Evolutionary conservation across 768 basidiomycete species (phyloP).

Genomic region (Flagelloscypha sp.): DNA sequence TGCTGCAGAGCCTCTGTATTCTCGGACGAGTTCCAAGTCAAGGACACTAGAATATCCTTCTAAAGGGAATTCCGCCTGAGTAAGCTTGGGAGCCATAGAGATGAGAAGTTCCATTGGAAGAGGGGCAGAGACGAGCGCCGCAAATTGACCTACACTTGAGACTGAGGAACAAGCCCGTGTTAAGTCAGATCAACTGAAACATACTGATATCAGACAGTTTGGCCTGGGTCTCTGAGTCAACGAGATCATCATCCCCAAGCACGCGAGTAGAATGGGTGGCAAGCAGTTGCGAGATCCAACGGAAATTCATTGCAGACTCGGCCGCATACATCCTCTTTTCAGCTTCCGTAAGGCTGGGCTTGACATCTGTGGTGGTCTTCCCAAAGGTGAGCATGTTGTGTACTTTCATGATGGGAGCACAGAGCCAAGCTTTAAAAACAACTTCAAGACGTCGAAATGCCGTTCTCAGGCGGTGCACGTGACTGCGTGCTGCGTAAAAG

Average conservation of each 20-base stretch:
- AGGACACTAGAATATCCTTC: constrained; percentile 36
- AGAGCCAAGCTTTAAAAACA: too few relatives aligned
- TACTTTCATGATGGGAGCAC: too few relatives aligned
- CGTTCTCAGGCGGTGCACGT: too few relatives aligned
- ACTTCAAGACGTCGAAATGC: too few relatives aligned
- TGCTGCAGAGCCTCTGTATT: constrained; percentile 34
- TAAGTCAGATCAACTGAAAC: constrained; percentile 5
- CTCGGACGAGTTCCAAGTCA: constrained; percentile 25
- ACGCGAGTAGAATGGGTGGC: constrained; percentile 36
- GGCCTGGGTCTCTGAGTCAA: constrained; percentile 24
- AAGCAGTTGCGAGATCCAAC: constrained; percentile 41
- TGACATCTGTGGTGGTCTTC: too few relatives aligned
- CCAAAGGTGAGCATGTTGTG: too few relatives aligned
- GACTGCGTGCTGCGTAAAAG: too few relatives aligned
- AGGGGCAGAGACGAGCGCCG: constrained; percentile 40
- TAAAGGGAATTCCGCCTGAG: constrained; percentile 38
- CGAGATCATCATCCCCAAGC: constrained; percentile 34
- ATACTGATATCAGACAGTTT: constrained; percentile 39
- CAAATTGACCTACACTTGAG: constrained; percentile 39
- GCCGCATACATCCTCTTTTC: constrained; percentile 42
- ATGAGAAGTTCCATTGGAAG: constrained; percentile 38
- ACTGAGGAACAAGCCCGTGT: constrained; percentile 2
- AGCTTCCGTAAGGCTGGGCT: constrained; percentile 33
- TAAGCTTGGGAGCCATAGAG: constrained; percentile 28
- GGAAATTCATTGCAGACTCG: constrained; percentile 50